A percentile compares a stretch with the other conserved stretches of the same genome.
phyloP scores from a whole-genome alignment of 495 filamentous ascomycete genomes.

The Staphylotrichum tortipilum region DNA sequence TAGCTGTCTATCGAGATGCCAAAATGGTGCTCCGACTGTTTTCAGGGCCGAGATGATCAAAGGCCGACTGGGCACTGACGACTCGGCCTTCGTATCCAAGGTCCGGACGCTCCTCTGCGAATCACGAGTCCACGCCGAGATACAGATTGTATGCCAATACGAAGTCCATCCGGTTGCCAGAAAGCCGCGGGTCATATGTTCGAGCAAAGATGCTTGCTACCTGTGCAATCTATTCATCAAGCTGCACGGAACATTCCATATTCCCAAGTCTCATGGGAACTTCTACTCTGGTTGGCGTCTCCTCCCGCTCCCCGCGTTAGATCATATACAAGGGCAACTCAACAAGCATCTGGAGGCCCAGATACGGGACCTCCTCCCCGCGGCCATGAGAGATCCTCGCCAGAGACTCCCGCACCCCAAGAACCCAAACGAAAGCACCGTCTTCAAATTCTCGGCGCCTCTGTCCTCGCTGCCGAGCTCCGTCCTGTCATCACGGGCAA shows the following conservation, averaged over 20 bases:
- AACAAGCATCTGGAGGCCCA: conserved; percentile 2
- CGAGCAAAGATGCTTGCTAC: conserved; percentile 44
- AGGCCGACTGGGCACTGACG: neutral
- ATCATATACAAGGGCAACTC: conserved; percentile 1
- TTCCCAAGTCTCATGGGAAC: conserved; percentile 32
- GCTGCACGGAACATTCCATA: conserved; percentile 33
- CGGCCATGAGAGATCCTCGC: neutral
- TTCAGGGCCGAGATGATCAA: too few relatives aligned
- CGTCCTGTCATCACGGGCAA: too few relatives aligned
- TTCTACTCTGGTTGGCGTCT: conserved; percentile 34
- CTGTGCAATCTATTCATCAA: conserved; percentile 39
- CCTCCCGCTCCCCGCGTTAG: conserved; percentile 6
- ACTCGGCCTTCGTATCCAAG: neutral
- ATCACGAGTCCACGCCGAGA: conserved; percentile 42
- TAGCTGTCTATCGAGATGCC: neutral
- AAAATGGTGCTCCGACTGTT: neutral
- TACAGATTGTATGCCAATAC: conserved; percentile 39
- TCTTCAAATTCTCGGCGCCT: neutral
- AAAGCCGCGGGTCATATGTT: conserved; percentile 38
- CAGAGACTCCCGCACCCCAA: neutral
- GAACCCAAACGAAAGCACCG: conserved; percentile 16
- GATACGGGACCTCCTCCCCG: neutral
- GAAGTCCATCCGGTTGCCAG: conserved; percentile 17
- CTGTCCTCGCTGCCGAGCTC: conserved; percentile 5
- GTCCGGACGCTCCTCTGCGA: conserved; percentile 16